Evolutionary conservation across 2,329 filamentous ascomycete species (phyloP), one percentile per base, ranked within the genome.

Genomic region (Xylaria multiplex): DNA sequence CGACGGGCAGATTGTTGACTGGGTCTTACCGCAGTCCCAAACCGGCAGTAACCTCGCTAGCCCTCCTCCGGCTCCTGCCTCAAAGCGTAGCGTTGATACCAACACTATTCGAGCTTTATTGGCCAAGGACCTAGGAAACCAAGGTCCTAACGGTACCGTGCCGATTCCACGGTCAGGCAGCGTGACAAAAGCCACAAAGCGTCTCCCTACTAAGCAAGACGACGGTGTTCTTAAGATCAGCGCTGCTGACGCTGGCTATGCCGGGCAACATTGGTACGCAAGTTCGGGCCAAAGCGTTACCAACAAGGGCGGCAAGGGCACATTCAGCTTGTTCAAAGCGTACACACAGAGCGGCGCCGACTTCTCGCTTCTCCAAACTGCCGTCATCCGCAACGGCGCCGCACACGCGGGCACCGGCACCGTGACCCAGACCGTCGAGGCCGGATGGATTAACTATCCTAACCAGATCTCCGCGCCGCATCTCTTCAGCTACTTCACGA

Each of bases 401-500:
- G 55, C 59, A 8, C 59, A 65, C 19, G 59, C 62, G 8, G 59
- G 59, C 19, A 43, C 49, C 13, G 49, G 45, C 7, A 24, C 45
- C 9, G 56, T 57, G 2, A 63, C 43, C 9, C 67, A 69, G 65
- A 69, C 67, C 2, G 65, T 69, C 42, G 67, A 69, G 35, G 65
- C 62, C 19, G 67, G 67, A 1, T 69, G 67, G 67, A 69, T 69
- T n/a, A 69, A 66, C 65, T 68, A 61, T 43, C 67, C 62, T 1
- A 22, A 53, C 56, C 67, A 69, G 43, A 32, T 61, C 52, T 4
- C 9, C 22, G 59, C 35, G 3, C 67, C 67, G 13, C 67, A 69
- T 24, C 65, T 70, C 13, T 70, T 70, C 66, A 64, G 40, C 32
- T 70, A 64, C 60, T 70, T 43, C 60, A 70, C 68, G n/a, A 70